Conservation (phyloP, 129 eudicot species). For the carrot (Daucus carota) region DNA sequence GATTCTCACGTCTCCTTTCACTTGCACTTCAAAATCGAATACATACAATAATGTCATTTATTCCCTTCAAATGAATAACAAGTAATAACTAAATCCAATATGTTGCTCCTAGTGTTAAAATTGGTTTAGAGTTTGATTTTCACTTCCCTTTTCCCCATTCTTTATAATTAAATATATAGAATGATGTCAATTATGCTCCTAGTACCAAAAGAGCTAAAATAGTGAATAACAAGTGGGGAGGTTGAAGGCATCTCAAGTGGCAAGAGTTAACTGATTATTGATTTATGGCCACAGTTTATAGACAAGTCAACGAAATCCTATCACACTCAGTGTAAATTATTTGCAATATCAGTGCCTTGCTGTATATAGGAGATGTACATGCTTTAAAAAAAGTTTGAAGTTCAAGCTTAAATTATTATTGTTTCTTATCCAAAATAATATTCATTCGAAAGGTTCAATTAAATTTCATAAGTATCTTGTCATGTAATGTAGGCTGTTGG, state of each 20-base stretch:
- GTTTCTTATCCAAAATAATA: background rate
- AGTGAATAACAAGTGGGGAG: background rate
- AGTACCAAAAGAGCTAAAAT: background rate
- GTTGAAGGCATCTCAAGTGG: background rate
- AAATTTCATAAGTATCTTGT: background rate
- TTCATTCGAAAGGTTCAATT: background rate
- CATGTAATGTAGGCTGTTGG: conserved; percentile 39
- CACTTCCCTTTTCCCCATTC: background rate
- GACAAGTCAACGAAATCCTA: background rate
- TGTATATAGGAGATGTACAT: background rate
- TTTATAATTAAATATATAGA: too few species aligned
- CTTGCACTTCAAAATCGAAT: background rate
- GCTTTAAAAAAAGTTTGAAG: background rate
- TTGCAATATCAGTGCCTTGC: background rate
- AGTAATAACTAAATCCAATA: background rate
- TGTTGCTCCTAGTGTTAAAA: background rate
- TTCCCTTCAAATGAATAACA: background rate
- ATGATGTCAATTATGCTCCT: background rate
- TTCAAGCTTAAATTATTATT: background rate
- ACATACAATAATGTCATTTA: background rate
- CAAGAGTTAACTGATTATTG: background rate
- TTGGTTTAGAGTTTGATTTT: background rate
- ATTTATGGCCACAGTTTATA: background rate
- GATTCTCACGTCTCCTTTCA: background rate
- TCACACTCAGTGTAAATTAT: background rate